Percentiles rank a stretch among this genome's conserved stretches.
Conservation (phyloP, 257 asterid genomes). For the Craterostigma plantagineum region DNA sequence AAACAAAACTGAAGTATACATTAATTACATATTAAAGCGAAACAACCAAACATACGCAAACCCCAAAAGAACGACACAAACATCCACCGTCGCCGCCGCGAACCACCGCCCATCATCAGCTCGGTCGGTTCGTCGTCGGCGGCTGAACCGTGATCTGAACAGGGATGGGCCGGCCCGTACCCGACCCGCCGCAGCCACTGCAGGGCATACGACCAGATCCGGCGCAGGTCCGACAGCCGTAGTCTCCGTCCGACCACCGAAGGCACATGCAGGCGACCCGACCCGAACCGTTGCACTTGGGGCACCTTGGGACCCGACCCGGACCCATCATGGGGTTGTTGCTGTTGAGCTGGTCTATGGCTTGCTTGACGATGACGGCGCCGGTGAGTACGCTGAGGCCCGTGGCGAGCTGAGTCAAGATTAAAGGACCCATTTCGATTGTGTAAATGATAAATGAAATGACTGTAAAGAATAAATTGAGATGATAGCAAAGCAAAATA, state of each 20-base stretch:
- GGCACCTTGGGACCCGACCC: constrained; percentile 55
- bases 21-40: too few relatives aligned
- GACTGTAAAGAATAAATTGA: not conserved
- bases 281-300: constrained; percentile 82
- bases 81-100: too few relatives aligned
- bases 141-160: constrained; percentile 58
- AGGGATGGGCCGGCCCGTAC: constrained; percentile 84
- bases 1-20: too few relatives aligned
- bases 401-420: constrained; percentile 36
- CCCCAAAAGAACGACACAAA: too few relatives aligned
- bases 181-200: constrained; percentile 76
- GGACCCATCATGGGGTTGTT: constrained; percentile 71
- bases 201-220: constrained; percentile 92
- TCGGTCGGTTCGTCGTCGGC: constrained; percentile 18
- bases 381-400: constrained; percentile 45
- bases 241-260: constrained; percentile 91
- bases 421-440: constrained; percentile 64
- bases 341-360: constrained; percentile 38
- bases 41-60: too few relatives aligned
- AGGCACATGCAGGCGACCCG: constrained; percentile 67
- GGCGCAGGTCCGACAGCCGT: constrained; percentile 80
- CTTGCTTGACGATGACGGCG: constrained; percentile 48
- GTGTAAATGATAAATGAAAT: not conserved
- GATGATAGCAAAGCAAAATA: not conserved
- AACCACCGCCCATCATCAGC: constrained; percentile 10